Evolutionary conservation across 2,329 filamentous ascomycete species (phyloP), one percentile per base, ranked within the genome.

Genomic region (Ophiostoma triangulosporum): DNA sequence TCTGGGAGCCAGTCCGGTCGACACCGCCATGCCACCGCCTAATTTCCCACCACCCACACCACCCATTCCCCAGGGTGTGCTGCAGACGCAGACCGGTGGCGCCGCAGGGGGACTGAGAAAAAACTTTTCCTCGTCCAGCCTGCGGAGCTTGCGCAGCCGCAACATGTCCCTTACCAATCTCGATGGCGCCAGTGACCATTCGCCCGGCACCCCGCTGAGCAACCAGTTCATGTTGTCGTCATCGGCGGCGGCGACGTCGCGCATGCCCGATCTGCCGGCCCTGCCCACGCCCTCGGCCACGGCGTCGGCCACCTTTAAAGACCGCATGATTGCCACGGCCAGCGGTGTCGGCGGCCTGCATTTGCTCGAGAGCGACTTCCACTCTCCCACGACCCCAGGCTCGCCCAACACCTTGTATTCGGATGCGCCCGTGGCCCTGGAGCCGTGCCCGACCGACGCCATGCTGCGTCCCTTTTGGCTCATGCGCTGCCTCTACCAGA

Each of bases 391-490:
- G 27, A 75, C 69, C 31, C 77, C 85, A 1, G 81, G 81, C 3
- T 60, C 80, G n/a, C 80, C 83, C 3, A 83, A 84, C 54, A 72
- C 76, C 3, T 65, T 77, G n/a, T 72, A 74, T 12, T 63, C 72
- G 0, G 82, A 88, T 59, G 78, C 81, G 1, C 90, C 90, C 12
- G 76, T 84, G 22, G 80, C 88, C 0, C 75, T 98, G 5, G 93
- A 98, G 64, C 86, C 93, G 3, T 98, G 94, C 64, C 93, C 93
- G 1, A 87, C 85, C 33, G 88, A 94, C 38, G 83, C 84, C 56
- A 76, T 96, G 62, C 75, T 97, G n/a, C 83, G 93, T 20, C 94
- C 93, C 2, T 98, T 96, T 67, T 98, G 93, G 93, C 74, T 98
- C 45, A 95, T 98, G 88, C 83, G 93, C 53, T 90, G 86, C 57